A percentile compares a stretch with the other conserved stretches of the same genome.
These are phyloP conservation scores for Cicer pinnatifidum DNA, from an alignment of 306 rosid species.

Conservation along the genomic window DNA sequence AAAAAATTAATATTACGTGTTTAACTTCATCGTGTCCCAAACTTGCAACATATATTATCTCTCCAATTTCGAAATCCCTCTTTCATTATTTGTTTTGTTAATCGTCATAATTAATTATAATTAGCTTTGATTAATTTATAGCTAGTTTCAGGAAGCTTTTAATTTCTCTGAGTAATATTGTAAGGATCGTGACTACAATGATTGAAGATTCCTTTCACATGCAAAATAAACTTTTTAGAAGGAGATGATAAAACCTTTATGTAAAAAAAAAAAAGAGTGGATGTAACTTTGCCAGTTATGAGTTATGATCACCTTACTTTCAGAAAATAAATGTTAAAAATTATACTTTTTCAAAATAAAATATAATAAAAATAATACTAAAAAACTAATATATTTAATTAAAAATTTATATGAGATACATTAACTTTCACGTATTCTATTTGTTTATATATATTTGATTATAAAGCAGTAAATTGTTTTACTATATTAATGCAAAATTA, in stretches of 20 bases:
- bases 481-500: too few relatives aligned
- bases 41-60: constrained; percentile 27
- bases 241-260: background rate
- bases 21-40: background rate
- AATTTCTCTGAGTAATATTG: constrained; percentile 35
- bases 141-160: constrained; percentile 34
- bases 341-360: too few relatives aligned
- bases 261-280: too few relatives aligned
- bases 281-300: background rate
- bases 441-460: too few relatives aligned
- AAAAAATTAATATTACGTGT: too few relatives aligned
- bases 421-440: too few relatives aligned
- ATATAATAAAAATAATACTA: too few relatives aligned
- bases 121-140: constrained; percentile 36
- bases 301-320: too few relatives aligned
- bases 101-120: constrained; percentile 36
- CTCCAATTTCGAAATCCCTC: constrained; percentile 42
- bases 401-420: too few relatives aligned
- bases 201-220: constrained; percentile 26
- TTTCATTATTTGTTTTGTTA: constrained; percentile 48
- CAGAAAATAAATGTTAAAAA: too few relatives aligned
- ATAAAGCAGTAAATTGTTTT: too few relatives aligned
- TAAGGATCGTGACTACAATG: constrained; percentile 38
- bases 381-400: too few relatives aligned
- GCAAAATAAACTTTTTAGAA: constrained; percentile 27